Base-by-base conservation (phyloP, 1,284 basidiomycete species). In the Sanguinoderma infundibulare region DNA sequence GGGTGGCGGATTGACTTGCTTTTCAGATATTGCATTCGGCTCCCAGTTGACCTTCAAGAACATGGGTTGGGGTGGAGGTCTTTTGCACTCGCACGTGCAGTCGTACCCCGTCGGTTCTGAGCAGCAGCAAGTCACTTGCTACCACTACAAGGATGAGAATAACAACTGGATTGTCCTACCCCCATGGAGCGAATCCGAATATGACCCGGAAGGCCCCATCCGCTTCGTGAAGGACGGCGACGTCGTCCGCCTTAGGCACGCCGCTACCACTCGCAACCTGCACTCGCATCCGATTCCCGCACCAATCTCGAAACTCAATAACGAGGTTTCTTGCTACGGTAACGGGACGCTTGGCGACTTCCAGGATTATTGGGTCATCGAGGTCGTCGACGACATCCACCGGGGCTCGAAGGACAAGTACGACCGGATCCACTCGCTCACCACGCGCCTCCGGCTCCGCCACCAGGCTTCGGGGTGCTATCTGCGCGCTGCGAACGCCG, bases 131-230 rank as follows among this genome's bases (percentile, higher is more conserved):
- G 90, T 99, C 12, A 99, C 97, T 0, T 99, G 97, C 79, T 99
- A 99, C 77, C 97, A 99, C 80, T 98, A 99, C 87, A 98, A 97
- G 79, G 97, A 99, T 76, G 87, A 90, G 60, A 99, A 99, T 83
- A 99, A 99, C 78, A 86, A 98, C 57, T 99, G 95, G 90, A 72
- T 83, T 42, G 76, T 99, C 68, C 83, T 90, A 2, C 95, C 95
- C 2, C 82, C 81, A 3, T 98, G 95, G 95, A 86, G 91, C 49
- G 87, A 90, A 61, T 80, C 86, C 0, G 76, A 78, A 0, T 83
- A 91, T 68, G 83, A 94, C 70, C 83, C 82, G 5, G 83, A 90
- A 49, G 85, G 79, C 32, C 85, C 87, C 7, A 77, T 97, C 46
- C 82, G 81, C 38, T 97, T 83, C 82, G 80, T 99, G 59, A 77